phyloP scores from a whole-genome alignment of 305 asterid species.

The Solanum hybrid region DNA sequence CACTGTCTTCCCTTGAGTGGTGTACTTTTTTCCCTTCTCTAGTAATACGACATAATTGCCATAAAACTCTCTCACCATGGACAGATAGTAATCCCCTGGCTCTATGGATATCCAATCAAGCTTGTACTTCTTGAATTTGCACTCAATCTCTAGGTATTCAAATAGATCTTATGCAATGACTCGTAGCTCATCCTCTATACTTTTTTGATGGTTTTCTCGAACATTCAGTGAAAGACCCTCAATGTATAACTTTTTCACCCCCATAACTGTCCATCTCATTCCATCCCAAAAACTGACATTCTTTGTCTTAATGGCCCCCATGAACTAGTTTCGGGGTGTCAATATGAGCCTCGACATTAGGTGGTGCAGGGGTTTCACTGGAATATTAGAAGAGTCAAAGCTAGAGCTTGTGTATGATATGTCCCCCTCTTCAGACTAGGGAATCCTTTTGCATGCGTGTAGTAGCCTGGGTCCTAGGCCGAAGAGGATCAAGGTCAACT shows the following conservation, averaged over 20 bases:
- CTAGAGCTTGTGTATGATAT: background rate
- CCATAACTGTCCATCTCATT: background rate
- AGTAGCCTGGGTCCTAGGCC: background rate
- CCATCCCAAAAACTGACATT: background rate
- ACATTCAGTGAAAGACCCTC: background rate
- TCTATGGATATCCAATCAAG: background rate
- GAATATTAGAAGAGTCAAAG: background rate
- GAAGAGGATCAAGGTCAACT: background rate
- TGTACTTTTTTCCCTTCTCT: background rate
- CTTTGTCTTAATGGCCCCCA: background rate
- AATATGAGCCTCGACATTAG: background rate
- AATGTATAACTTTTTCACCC: background rate
- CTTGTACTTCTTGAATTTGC: background rate
- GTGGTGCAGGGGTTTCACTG: background rate
- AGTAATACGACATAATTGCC: background rate
- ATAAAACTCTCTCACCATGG: background rate
- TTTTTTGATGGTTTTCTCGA: background rate
- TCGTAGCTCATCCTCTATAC: background rate
- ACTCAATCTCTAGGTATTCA: background rate
- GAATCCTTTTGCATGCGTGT: background rate
- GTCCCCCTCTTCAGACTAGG: background rate
- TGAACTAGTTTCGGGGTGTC: background rate
- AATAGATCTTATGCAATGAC: background rate
- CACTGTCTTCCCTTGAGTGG: background rate
- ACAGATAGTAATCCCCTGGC: background rate